phyloP scores from a whole-genome alignment of 2,329 filamentous ascomycete genomes.

The Phyllosticta ampelicida region DNA sequence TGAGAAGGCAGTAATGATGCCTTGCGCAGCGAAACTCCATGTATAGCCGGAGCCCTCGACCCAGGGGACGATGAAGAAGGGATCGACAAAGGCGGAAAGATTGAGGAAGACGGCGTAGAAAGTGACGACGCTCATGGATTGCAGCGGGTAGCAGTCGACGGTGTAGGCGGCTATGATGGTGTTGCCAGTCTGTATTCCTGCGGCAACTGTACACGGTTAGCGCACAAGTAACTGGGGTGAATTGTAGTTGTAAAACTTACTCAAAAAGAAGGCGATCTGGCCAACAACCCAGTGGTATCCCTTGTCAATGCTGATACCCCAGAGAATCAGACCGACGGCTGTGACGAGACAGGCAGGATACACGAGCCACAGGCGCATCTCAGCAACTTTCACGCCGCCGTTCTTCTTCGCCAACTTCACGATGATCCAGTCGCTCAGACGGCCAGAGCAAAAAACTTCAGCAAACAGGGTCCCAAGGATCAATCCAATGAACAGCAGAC shows the following conservation, averaged over 20 bases:
- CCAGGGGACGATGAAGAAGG: constrained; percentile 22
- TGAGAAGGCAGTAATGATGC: constrained; percentile 19
- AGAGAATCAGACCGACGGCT: constrained; percentile 41
- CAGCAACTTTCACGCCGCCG: constrained; percentile 34
- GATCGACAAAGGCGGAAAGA: constrained; percentile 14
- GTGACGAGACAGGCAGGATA: constrained; percentile 43
- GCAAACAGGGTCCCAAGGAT: constrained; percentile 43
- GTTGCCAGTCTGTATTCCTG: constrained; percentile 48
- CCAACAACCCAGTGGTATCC: constrained; percentile 47
- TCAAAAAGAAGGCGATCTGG: constrained; percentile 45
- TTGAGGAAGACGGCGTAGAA: constrained; percentile 33
- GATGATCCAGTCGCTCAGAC: constrained; percentile 44
- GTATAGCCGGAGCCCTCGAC: constrained; percentile 17
- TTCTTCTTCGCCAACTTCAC: constrained; percentile 35
- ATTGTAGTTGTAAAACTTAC: constrained; percentile 26
- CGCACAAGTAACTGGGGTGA: neutral
- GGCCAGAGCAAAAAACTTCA: constrained; percentile 42
- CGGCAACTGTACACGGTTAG: constrained; percentile 31
- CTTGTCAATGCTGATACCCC: constrained; percentile 45
- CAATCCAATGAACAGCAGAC: constrained; percentile 43
- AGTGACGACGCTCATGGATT: constrained; percentile 33
- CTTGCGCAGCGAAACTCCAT: constrained; percentile 21
- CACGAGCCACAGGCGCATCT: constrained; percentile 47
- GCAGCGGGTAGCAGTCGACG: constrained; percentile 45
- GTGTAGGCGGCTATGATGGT: constrained; percentile 43